A percentile compares a stretch with the other conserved stretches of the same genome.
Evolutionary conservation across 192 early-diverging fungal genomes (phyloP).

Genomic region (Coemansia sp.): DNA sequence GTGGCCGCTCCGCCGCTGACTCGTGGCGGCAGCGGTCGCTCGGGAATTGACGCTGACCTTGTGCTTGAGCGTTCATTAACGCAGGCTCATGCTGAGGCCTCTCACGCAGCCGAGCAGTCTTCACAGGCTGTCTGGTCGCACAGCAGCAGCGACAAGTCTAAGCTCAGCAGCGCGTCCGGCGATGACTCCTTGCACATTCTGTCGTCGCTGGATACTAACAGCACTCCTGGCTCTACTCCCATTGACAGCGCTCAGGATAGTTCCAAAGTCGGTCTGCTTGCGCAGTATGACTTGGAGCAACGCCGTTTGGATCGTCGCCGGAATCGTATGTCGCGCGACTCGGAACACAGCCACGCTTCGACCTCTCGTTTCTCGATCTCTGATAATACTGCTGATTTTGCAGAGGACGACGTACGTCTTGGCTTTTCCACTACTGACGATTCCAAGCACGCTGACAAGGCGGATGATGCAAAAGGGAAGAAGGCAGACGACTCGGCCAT

Average conservation of each 20-base stretch:
- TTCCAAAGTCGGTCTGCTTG: slow-evolving; percentile 38
- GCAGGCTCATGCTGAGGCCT: neutral
- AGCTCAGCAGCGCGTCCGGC: slow-evolving; percentile 24
- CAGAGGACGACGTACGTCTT: slow-evolving; percentile 15
- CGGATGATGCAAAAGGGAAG: neutral
- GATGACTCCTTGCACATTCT: slow-evolving; percentile 46
- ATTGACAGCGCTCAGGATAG: slow-evolving; percentile 40
- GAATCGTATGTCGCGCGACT: slow-evolving; percentile 17
- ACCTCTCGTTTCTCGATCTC: neutral
- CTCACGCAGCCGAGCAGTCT: neutral
- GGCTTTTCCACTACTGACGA: slow-evolving; percentile 33
- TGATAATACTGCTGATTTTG: no score
- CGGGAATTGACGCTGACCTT: slow-evolving; percentile 6
- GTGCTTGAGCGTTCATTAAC: slow-evolving; percentile 8
- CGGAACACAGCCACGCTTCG: slow-evolving; percentile 22
- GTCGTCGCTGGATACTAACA: slow-evolving; percentile 39
- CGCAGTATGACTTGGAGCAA: slow-evolving; percentile 45
- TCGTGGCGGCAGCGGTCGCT: slow-evolving; percentile 10
- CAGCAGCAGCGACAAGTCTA: slow-evolving; percentile 33
- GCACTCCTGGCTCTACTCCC: slow-evolving; percentile 40
- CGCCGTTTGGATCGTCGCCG: slow-evolving; percentile 19
- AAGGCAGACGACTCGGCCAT: neutral
- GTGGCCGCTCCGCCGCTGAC: neutral
- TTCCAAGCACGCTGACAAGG: slow-evolving; percentile 1
- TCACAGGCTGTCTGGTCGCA: slow-evolving; percentile 16